Conservation (phyloP, 1,284 basidiomycete species). For the Porodaedalea pini region DNA sequence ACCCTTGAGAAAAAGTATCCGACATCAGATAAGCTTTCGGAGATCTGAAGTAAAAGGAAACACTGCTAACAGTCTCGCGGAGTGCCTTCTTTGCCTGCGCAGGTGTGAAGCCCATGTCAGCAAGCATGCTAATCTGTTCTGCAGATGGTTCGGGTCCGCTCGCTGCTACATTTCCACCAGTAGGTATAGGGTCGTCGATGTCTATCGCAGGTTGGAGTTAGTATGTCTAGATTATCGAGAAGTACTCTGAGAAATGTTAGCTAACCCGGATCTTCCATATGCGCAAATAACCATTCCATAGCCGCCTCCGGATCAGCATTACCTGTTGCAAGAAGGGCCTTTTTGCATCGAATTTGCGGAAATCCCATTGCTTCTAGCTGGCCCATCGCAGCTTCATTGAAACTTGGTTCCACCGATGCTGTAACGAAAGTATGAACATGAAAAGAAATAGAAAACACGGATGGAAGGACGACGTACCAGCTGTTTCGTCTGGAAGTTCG, state of each 20-base stretch:
- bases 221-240: neutral
- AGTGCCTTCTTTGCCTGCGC: slow-evolving; percentile 88
- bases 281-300: slow-evolving; percentile 94
- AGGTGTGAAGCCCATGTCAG: slow-evolving; percentile 90
- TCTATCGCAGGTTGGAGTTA: slow-evolving; percentile 44
- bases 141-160: slow-evolving; percentile 52
- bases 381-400: slow-evolving; percentile 70
- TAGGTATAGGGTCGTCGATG: slow-evolving; percentile 80
- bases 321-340: slow-evolving; percentile 87
- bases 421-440: slow-evolving; percentile 7
- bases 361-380: slow-evolving; percentile 89
- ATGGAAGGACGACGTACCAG: slow-evolving; percentile 30
- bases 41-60: slow-evolving; percentile 11
- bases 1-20: slow-evolving; percentile 40
- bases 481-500: slow-evolving; percentile 60
- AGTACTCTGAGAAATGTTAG: neutral
- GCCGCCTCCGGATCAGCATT: slow-evolving; percentile 77
- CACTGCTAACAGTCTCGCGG: slow-evolving; percentile 66
- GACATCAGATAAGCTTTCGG: neutral
- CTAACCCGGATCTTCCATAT: slow-evolving; percentile 91
- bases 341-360: slow-evolving; percentile 77
- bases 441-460: slow-evolving; percentile 8
- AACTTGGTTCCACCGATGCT: slow-evolving; percentile 48
- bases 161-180: slow-evolving; percentile 25
- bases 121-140: slow-evolving; percentile 71